Base-by-base conservation (phyloP, 345 rosid genomes). In the Barbarea vulgaris region DNA sequence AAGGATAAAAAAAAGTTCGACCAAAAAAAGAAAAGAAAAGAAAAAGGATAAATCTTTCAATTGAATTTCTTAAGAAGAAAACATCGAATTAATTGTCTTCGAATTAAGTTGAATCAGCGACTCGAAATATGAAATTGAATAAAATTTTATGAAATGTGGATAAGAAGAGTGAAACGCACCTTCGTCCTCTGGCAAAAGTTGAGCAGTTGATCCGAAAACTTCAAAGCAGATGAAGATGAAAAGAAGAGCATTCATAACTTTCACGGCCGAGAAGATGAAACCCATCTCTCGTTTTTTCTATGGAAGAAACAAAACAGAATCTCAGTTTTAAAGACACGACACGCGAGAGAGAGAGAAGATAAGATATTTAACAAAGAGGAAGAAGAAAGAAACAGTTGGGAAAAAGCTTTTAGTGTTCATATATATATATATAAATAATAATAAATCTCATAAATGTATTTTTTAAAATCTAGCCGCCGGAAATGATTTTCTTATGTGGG, bases 141-240 rank as follows among this genome's bases (percentile, higher is more conserved):
- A 46, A 46, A 5, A n/a, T 15, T 21, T 4, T 24, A n/a, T 24
- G 72, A 25, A 25, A 37, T 54, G 52, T 52, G 7, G 3, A 50
- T 2, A 18, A n/a, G 24, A 28, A 39, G 31, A 52, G 14, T n/a
- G 66, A 70, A 3, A 37, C 30, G 21, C 50, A 87, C 95, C 95
- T 87, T 89, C 95, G 21, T 83, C 86, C 1, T 34, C 76, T 7
- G 91, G 89, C 66, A 89, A 73, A 41, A 70, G 79, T 67, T 79
- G 88, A 82, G 88, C 90, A 52, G 63, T 74, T 33, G 82, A 81
- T 70, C 85, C 81, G n/a, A 81, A 65, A 25, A 53, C 56, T 6
- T 21, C 53, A 14, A 51, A 77, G 71, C 77, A 82, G 25, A 68
- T 71, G 73, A 82, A 59, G 47, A 80, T 22, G 66, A 81, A 55